Evolutionary conservation across 2,329 filamentous ascomycete species (phyloP).

Genomic region (Colletotrichum magnum): DNA sequence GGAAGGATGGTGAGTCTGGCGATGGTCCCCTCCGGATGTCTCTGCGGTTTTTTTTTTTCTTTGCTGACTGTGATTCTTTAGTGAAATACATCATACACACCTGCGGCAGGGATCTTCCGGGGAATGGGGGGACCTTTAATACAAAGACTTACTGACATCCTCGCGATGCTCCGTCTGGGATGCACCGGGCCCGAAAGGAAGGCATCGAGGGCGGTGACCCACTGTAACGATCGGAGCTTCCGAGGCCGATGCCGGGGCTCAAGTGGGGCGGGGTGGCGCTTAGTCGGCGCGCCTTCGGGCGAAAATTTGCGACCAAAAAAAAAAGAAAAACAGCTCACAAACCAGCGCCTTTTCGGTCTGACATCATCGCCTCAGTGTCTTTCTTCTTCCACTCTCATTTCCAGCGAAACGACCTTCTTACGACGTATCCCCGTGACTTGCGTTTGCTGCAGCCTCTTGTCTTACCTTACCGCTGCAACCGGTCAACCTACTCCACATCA

Average conservation of each 20-base stretch:
- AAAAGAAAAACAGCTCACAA: not conserved
- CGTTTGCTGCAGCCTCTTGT: no score
- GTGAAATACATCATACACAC: constrained; percentile 35
- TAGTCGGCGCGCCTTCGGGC: constrained; percentile 21
- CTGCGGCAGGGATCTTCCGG: constrained; percentile 17
- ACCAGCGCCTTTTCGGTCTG: constrained; percentile 11
- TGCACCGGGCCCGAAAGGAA: constrained; percentile 9
- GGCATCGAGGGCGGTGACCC: not conserved
- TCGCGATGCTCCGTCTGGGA: not conserved
- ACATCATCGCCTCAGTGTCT: constrained; percentile 22
- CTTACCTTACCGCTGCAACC: no score
- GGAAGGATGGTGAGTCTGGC: constrained; percentile 27
- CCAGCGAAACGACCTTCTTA: not conserved
- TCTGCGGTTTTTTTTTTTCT: no score
- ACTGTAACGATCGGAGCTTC: constrained; percentile 27
- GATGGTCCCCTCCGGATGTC: no score
- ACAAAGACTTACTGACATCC: not conserved
- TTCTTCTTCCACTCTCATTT: not conserved
- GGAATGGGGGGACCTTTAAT: not conserved
- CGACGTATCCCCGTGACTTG: not conserved
- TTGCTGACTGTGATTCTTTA: not conserved
- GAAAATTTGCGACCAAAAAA: constrained; percentile 33
- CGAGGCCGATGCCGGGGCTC: constrained; percentile 33
- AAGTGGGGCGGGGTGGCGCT: no score
- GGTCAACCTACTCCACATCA: no score